phyloP scores from a whole-genome alignment of 2,329 filamentous ascomycete species.

The Trichothecium sympodiale region DNA sequence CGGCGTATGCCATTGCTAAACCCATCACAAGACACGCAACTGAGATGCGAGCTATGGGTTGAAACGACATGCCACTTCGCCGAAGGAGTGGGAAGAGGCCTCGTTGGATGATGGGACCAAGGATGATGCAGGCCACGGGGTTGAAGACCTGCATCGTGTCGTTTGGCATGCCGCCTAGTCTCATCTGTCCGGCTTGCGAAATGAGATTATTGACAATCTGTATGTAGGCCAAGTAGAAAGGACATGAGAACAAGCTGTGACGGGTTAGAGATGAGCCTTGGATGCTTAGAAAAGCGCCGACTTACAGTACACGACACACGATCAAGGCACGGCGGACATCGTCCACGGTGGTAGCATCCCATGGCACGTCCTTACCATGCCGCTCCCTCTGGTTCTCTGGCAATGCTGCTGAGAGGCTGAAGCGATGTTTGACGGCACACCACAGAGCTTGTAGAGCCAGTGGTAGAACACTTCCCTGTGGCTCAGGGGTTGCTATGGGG shows the following conservation, averaged over 20 bases:
- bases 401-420: slow-evolving; percentile 38
- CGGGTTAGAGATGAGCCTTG: slow-evolving; percentile 27
- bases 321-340: slow-evolving; percentile 50
- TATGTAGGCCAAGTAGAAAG: slow-evolving; percentile 57
- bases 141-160: slow-evolving; percentile 60
- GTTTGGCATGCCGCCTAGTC: slow-evolving; percentile 56
- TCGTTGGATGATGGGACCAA: slow-evolving; percentile 42
- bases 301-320: slow-evolving; percentile 38
- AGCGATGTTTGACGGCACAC: slow-evolving; percentile 6
- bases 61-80: not conserved
- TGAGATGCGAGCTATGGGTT: slow-evolving; percentile 12
- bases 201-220: slow-evolving; percentile 58
- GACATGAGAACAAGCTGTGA: slow-evolving; percentile 47
- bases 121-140: slow-evolving; percentile 53
- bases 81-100: slow-evolving; percentile 23
- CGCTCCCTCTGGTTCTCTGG: slow-evolving; percentile 40
- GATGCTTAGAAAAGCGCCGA: not conserved
- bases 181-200: slow-evolving; percentile 46
- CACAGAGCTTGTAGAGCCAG: slow-evolving; percentile 28
- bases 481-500: not conserved
- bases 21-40: slow-evolving; percentile 50
- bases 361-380: slow-evolving; percentile 29
- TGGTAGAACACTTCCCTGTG: slow-evolving; percentile 2
- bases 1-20: slow-evolving; percentile 45
- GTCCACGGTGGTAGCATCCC: slow-evolving; percentile 52